A percentile compares a stretch with the other conserved stretches of the same genome.
These are phyloP conservation scores for Excoecaria cochinchinensis DNA, from an alignment of 345 rosid species.

Conservation along the genomic window DNA sequence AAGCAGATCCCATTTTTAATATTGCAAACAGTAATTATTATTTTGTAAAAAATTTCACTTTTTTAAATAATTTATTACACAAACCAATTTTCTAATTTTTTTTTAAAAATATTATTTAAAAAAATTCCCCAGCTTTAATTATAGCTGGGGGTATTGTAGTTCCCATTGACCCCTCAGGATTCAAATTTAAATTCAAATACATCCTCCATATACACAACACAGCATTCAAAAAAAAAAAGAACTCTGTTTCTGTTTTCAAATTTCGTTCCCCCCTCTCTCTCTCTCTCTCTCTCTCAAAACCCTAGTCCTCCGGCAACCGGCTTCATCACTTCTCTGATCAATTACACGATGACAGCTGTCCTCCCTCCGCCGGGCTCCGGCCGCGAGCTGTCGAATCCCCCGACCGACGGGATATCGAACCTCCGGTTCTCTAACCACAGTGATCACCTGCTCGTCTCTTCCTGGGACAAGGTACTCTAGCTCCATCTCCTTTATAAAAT, in stretches of 20 bases:
- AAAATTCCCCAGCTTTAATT: too few relatives aligned
- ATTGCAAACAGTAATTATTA: too few relatives aligned
- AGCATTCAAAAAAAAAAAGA: not conserved
- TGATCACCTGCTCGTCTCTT: conserved; percentile 90
- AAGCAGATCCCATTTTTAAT: too few relatives aligned
- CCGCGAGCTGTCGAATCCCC: conserved; percentile 79
- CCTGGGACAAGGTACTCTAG: conserved; percentile 84
- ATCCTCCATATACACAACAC: not conserved
- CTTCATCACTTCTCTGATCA: not conserved
- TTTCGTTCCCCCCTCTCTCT: conserved; percentile 8
- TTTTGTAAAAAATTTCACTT: too few relatives aligned
- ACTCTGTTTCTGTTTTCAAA: conserved; percentile 5
- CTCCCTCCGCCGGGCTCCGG: conserved; percentile 58
- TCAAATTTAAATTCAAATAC: conserved; percentile 17
- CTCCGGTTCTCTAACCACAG: conserved; percentile 92
- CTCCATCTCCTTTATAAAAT: not conserved
- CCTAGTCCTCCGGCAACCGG: not conserved
- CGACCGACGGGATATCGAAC: conserved; percentile 91
- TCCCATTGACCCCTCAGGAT: not conserved
- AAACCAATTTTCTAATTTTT: too few relatives aligned
- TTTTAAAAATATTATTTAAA: too few relatives aligned
- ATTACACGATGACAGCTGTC: conserved; percentile 45
- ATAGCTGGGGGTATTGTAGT: not conserved
- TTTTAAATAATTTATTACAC: too few relatives aligned
- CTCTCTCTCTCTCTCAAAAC: not conserved